Base-by-base conservation (phyloP, 495 filamentous ascomycete genomes). In the Parmelia sp. region DNA sequence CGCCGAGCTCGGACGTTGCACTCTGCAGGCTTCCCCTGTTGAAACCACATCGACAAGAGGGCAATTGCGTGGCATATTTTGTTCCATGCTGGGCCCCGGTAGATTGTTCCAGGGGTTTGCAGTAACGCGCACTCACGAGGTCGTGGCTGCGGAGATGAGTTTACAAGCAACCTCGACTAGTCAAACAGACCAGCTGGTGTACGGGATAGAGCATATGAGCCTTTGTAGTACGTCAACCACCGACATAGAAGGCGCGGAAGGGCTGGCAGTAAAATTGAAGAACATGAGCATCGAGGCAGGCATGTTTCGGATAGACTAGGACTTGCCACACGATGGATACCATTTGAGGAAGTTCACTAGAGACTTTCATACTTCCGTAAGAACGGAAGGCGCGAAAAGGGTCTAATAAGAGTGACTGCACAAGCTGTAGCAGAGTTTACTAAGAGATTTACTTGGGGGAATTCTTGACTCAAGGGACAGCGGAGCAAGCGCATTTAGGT, bases 11-110 rank as follows among this genome's bases (percentile, higher is more conserved):
- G 45, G 14, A 40, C 23, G 47, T 19, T 61, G 42, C 29, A 47
- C 23, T 55, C 21, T 45, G 59, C 27, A 23, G 59, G 27, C 59
- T 49, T 40, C 47, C n/a, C 12, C 51, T 62, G 19, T 51, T 21
- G 25, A 29, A 21, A 11, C 21, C 0, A 10, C 60, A 7, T 51
- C 60, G 8, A 55, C 42, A 2, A 47, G 47, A 25, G 33, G 17
- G 25, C 31, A 23, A 31, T 5, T 62, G 29, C 33, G 42, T 29
- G n/a, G 31, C 11, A 62, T 62, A 29, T 39, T 62, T 19, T 21
- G 45, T 5, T 53, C 44, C 8, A 62, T 62, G 60, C n/a, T 62
- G 33, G 60, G 60, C 11, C 60, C 60, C 1, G 45, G 14, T 25
- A 40, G 60, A 39, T 31, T 15, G 10, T 40, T 53, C n/a, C 42